Base-by-base conservation (phyloP, 345 rosid species). In the Geranium brycei region DNA sequence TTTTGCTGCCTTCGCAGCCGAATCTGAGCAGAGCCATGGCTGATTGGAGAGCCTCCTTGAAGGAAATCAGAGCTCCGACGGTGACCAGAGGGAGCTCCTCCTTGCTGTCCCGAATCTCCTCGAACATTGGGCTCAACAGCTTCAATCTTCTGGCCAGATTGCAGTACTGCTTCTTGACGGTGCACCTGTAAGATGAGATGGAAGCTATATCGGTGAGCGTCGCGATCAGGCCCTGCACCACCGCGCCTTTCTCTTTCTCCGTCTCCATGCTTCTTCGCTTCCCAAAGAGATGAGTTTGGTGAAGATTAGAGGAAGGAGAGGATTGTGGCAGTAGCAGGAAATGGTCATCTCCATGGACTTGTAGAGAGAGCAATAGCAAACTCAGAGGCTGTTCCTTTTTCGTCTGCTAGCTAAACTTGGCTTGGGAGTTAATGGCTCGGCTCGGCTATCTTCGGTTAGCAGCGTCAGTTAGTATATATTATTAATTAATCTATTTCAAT, bases 1-100 rank as follows among this genome's bases (percentile, higher is more conserved):
- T 85, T 83, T 88, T 90, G 84, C 97, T 90, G 70, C 91, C 96
- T 72, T 86, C 82, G 71, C 90, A 68, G 60, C 96, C 95, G 61
- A 85, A 85, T 72, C 76, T 75, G 70, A 90, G 95, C 76, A 83
- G 66, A 65, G 82, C 91, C 71, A 75, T 84, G 1, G 91, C 86
- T 0, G 80, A 81, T 61, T 31, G 40, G 67, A 90, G 67, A 31
- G 89, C 79, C 10, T 73, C 82, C 69, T 81, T 75, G 66, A 90
- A 69, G 19, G 76, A 73, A 16, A 73, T 65, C 66, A 90, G 76
- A 68, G 75, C 80, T 61, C 28, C 55, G 35, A 74, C 16, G 47
- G 86, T 76, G 60, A 75, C 86, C n/a, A 73, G 81, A 51, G 77
- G 71, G 61, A 90, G 76, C 63, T 82, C 68, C 57, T 82, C 90